Conservation (phyloP, 2,329 filamentous ascomycete genomes). For the Coleophoma crateriformis region DNA sequence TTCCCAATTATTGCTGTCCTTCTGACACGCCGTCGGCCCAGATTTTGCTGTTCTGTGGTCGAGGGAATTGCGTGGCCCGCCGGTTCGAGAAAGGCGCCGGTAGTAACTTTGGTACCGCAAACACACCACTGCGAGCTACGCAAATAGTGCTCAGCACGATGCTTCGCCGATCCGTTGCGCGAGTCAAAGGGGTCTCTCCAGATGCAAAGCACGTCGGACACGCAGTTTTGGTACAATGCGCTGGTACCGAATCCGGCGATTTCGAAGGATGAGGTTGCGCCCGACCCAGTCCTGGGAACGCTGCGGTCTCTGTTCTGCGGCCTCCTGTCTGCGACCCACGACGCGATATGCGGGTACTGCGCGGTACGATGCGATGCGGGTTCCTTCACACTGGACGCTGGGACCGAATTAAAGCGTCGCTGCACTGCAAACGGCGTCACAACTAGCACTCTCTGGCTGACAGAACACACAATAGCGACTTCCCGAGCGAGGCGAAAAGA, state of each 20-base stretch:
- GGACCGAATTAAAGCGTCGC: slow-evolving; percentile 1
- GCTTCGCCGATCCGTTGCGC: not conserved
- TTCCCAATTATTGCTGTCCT: not conserved
- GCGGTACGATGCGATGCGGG: slow-evolving; percentile 8
- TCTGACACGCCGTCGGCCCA: not conserved
- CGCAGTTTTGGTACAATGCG: not conserved
- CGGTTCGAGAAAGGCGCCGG: not conserved
- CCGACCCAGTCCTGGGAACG: slow-evolving; percentile 3
- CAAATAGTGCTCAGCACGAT: slow-evolving; percentile 1
- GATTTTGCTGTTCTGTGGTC: not conserved
- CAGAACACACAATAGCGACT: not conserved
- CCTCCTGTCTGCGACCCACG: slow-evolving; percentile 14
- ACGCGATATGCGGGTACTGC: slow-evolving; percentile 19
- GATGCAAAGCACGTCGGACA: not conserved
- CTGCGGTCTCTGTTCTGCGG: slow-evolving; percentile 10
- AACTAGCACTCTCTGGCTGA: not conserved
- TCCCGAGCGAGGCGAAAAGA: not conserved
- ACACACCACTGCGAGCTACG: not conserved
- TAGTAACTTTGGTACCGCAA: not conserved
- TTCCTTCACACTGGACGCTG: slow-evolving; percentile 1
- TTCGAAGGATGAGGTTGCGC: slow-evolving; percentile 7
- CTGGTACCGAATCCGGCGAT: slow-evolving; percentile 5
- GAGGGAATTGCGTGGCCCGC: not conserved
- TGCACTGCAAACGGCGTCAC: not conserved
- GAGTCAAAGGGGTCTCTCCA: not conserved